Evolutionary conservation across 129 eudicot genomes (phyloP), one percentile per base, ranked within the genome.

Genomic region (Gnaphalium uliginosum): DNA sequence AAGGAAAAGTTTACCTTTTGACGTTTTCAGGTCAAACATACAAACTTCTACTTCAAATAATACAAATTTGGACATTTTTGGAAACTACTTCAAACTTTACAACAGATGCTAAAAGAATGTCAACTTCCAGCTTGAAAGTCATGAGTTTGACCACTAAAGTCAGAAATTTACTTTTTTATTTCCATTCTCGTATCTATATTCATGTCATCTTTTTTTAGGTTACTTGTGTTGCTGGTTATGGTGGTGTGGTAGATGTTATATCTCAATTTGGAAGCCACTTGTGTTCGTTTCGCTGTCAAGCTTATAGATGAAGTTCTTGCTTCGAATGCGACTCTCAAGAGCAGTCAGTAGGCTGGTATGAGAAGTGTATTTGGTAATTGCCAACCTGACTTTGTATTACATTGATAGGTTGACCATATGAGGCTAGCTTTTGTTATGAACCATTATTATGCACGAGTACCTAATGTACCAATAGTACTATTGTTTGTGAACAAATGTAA

Each of bases 261-360:
- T 94, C 98, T 26, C 98, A 84, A 69, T 94, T 83, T 17, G 97
- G 98, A 53, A 94, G 98, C 77, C 97, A 94, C 62, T 81, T 81
- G 27, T 90, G 97, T 79, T 84, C 91, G 37, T 91, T 89, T 65
- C 89, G 81, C 22, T 84, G 90, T 78, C 80, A 68, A 62, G 67
- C 77, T 22, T 43, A 24, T 68, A 65, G 64, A 71, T 71, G 66
- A 76, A 69, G n/a, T 41, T 22, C 8, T 65, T 66, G 50, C 11
- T 77, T 39, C 6, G 17, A 27, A 57, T 41, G 24, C 63, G 22
- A 63, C 23, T 9, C 46, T 48, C 61, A 62, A 2, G 7, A 76
- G 27, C 68, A n/a, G n/a, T n/a, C n/a, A n/a, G n/a, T n/a, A n/a
- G n/a, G n/a, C n/a, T n/a, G n/a, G n/a, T n/a, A n/a, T n/a, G n/a